Conservation (phyloP, 2,329 filamentous ascomycete genomes). For the Phaeosphaeriaceae sp. region DNA sequence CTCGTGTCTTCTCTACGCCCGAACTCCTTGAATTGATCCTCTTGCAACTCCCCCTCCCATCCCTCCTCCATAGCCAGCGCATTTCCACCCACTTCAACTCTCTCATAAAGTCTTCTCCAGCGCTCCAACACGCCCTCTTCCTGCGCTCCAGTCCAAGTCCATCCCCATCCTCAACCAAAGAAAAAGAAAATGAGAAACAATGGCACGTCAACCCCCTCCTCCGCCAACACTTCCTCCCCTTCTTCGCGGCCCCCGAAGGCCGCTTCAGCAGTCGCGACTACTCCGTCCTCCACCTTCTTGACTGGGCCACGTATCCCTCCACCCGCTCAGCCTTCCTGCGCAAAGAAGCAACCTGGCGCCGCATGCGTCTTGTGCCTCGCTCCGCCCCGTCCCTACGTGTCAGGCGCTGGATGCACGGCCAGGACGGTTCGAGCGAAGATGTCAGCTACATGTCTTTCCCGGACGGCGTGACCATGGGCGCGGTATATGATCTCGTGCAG, state of each 20-base stretch:
- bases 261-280: background rate
- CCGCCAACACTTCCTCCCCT: conserved; percentile 13
- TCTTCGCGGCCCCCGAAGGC: conserved; percentile 8
- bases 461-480: background rate
- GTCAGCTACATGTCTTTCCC: no score
- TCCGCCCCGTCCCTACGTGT: background rate
- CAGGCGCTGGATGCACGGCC: background rate
- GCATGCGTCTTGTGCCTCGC: background rate
- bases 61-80: conserved; percentile 13
- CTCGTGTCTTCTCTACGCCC: conserved; percentile 42
- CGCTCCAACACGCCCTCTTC: conserved; percentile 19
- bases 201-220: conserved; percentile 17
- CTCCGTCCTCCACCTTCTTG: background rate
- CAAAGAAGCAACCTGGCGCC: background rate
- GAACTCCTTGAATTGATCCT: conserved; percentile 51
- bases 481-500: background rate
- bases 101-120: conserved; percentile 14
- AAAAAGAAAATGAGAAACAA: no score
- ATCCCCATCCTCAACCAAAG: no score
- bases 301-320: background rate
- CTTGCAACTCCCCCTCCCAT: conserved; percentile 28
- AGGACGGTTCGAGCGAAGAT: background rate
- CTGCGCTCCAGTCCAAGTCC: conserved; percentile 7
- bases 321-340: background rate
- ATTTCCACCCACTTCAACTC: conserved; percentile 9